Percentiles rank a stretch among this genome's conserved stretches.
Conservation (phyloP, 169 alveolate genomes). For the Cryptosporidium viatorum region DNA sequence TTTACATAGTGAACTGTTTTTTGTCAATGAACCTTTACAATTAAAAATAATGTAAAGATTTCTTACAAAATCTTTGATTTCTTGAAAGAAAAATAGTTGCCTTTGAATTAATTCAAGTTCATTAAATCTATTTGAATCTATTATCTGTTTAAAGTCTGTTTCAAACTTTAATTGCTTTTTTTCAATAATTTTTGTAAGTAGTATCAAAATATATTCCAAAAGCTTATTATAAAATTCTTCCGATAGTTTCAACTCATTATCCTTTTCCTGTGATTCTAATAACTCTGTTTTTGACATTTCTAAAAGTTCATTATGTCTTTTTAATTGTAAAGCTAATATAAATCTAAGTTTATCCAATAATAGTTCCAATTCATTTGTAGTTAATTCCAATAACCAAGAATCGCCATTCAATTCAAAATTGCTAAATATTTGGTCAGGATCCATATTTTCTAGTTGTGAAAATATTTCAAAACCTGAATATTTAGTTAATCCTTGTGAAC, state of each 20-base stretch:
- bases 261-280: neutral
- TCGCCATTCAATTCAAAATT: neutral
- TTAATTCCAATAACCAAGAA: neutral
- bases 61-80: neutral
- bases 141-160: neutral
- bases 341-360: neutral
- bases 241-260: neutral
- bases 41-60: neutral
- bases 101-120: conserved; percentile 2
- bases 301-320: neutral
- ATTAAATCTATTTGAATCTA: neutral
- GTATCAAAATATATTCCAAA: neutral
- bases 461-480: neutral
- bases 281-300: neutral
- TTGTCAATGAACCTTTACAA: neutral
- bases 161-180: neutral
- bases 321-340: neutral
- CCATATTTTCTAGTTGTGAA: neutral
- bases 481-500: neutral
- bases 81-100: neutral
- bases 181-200: neutral
- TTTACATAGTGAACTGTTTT: neutral
- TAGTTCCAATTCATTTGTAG: neutral
- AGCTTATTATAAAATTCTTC: neutral
- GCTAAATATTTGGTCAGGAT: neutral